Base-by-base conservation (phyloP, 2,329 filamentous ascomycete species). In the Fonsecaea erecta region DNA sequence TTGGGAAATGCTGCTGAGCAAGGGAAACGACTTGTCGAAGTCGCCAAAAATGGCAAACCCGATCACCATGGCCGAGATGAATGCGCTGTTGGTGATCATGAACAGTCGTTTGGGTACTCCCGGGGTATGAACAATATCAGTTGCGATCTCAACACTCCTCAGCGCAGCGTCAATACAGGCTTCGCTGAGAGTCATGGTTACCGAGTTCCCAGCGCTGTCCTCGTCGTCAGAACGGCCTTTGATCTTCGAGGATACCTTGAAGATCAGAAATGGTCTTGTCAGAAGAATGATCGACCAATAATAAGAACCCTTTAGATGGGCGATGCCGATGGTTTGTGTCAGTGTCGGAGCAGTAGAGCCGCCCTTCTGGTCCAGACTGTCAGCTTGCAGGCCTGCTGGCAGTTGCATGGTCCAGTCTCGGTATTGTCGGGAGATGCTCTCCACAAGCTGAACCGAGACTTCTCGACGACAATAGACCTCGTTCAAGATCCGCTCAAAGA, bases 271-370 rank as follows among this genome's bases (percentile, higher is more conserved):
- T 0, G 83, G 83, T n/a, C 82, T 75, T 6, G 83, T 83, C 3
- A 84, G 72, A 2, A 85, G 74, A 72, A 84, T 84, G 51, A 85
- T 84, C 1, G 81, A 82, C 75, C 83, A 85, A 70, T 84, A 84
- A 63, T 84, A 85, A 2, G 82, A 78, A 34, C 80, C 80, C 14
- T 84, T 76, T 1, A 82, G 77, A 48, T 83, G 82, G n/a, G 80
- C 81, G 4, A 82, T 79, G 2, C 81, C 81, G 7, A 83, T 71
- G 7, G 76, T 76, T 32, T 72, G 75, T 40, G 77, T 71, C 53
- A 76, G 72, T 0, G 66, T 74, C 21, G 73, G 70, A 21, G 77
- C 72, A 11, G 76, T 11, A 66, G 77, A 61, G 9, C 62, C 66
- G 14, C 46, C 65, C 26, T 67, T 68, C 40, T 70, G 64, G 73